Conservation (phyloP, 164 flowering plant species). For the Platanus orientalis region DNA sequence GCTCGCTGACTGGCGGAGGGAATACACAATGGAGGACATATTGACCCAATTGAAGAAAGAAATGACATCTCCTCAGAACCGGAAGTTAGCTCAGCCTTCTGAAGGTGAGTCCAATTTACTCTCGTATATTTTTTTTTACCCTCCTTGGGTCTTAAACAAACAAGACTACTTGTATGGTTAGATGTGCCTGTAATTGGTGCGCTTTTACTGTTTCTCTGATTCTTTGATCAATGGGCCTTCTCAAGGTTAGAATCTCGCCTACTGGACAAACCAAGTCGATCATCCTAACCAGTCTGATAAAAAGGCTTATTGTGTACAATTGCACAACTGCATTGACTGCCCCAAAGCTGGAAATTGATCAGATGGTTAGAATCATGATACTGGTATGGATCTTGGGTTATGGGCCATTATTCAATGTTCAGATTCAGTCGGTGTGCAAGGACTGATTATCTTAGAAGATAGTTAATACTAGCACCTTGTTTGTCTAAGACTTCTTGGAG, state of each 20-base stretch:
- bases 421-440: too few species aligned
- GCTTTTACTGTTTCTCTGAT: background rate
- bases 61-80: constrained; percentile 74
- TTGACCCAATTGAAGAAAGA: constrained; percentile 75
- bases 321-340: too few species aligned
- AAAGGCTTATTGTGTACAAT: background rate
- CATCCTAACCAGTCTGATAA: background rate
- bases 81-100: constrained; percentile 72
- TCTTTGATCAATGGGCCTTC: background rate
- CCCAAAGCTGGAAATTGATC: too few species aligned
- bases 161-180: background rate
- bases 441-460: too few species aligned
- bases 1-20: constrained; percentile 74
- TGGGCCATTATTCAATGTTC: too few species aligned
- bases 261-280: background rate
- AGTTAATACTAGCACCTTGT: too few species aligned
- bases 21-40: constrained; percentile 73
- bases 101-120: constrained; percentile 43
- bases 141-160: background rate
- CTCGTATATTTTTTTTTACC: too few species aligned
- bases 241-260: background rate
- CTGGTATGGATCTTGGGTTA: too few species aligned
- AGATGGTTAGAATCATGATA: too few species aligned
- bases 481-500: too few species aligned
- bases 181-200: background rate